Percentiles rank a stretch among this genome's conserved stretches.
phyloP scores from a whole-genome alignment of 768 basidiomycete genomes.

The Mycena olivaceomarginata region DNA sequence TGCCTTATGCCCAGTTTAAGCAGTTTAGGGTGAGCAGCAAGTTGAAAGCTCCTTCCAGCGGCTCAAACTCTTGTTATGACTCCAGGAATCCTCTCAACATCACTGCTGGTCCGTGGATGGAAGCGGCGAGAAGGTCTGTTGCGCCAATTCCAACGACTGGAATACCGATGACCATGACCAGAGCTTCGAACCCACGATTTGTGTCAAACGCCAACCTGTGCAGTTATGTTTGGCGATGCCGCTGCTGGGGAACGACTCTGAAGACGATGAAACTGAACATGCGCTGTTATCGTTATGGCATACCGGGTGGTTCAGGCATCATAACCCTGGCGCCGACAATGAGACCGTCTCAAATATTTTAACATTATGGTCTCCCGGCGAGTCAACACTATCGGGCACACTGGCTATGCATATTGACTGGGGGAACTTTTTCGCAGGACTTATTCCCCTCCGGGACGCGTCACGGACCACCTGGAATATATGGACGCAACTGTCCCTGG shows the following conservation, averaged over 20 bases:
- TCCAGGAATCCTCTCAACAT: background rate
- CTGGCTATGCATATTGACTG: background rate
- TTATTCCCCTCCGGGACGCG: background rate
- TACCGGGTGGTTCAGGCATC: background rate
- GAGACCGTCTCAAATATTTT: background rate
- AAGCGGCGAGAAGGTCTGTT: background rate
- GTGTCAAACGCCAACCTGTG: slow-evolving; percentile 2
- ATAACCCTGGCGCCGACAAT: background rate
- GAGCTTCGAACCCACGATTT: slow-evolving; percentile 5
- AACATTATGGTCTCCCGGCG: background rate
- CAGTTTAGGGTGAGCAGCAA: slow-evolving; percentile 11
- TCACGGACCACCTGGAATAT: background rate
- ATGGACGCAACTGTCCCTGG: slow-evolving; percentile 6
- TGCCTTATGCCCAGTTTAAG: slow-evolving; percentile 1
- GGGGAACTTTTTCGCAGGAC: background rate
- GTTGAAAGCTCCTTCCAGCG: too few species aligned
- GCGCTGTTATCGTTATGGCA: slow-evolving; percentile 1
- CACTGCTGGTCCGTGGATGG: background rate
- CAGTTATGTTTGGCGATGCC: slow-evolving; percentile 2
- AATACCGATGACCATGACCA: background rate
- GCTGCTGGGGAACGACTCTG: background rate
- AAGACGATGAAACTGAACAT: background rate
- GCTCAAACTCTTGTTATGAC: too few species aligned
- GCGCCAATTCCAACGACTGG: background rate
- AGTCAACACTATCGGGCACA: background rate